Evolutionary conservation across 306 rosid genomes (phyloP).

Genomic region (Glycyrrhiza uralensis): DNA sequence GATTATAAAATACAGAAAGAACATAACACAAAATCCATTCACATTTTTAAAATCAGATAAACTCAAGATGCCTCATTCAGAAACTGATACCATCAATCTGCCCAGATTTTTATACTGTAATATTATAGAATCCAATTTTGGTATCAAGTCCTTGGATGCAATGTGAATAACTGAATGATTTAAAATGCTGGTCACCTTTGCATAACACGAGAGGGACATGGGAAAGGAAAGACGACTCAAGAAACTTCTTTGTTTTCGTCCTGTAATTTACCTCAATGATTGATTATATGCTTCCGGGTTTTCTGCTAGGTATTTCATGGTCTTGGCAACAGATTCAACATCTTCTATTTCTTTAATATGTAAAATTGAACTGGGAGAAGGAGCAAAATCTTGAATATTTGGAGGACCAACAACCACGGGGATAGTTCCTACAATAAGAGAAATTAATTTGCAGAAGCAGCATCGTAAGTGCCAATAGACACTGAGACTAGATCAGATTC

Average conservation of each 20-base stretch:
- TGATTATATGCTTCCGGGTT: constrained; percentile 81
- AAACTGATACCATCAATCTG: constrained; percentile 1
- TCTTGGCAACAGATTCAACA: constrained; percentile 63
- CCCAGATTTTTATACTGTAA: neutral
- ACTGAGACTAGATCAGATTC: constrained; percentile 4
- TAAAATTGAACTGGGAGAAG: constrained; percentile 68
- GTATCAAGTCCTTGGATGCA: neutral
- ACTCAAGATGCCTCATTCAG: constrained; percentile 2
- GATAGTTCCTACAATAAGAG: constrained; percentile 55
- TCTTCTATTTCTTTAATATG: constrained; percentile 68
- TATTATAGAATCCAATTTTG: neutral
- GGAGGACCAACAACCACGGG: constrained; percentile 97
- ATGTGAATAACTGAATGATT: neutral
- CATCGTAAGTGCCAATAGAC: neutral
- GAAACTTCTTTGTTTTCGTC: neutral
- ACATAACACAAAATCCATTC: neutral
- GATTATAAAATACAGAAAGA: constrained; percentile 11
- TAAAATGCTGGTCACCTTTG: neutral
- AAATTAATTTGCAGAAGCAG: constrained; percentile 26
- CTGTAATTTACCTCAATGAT: constrained; percentile 59
- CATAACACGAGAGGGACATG: neutral
- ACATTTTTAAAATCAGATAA: constrained; percentile 13
- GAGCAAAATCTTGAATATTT: constrained; percentile 85
- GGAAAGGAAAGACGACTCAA: neutral
- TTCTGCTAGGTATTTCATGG: constrained; percentile 69